Base-by-base conservation (phyloP, 805 yeast species). In the Teunomyces barrocoloradensis region DNA sequence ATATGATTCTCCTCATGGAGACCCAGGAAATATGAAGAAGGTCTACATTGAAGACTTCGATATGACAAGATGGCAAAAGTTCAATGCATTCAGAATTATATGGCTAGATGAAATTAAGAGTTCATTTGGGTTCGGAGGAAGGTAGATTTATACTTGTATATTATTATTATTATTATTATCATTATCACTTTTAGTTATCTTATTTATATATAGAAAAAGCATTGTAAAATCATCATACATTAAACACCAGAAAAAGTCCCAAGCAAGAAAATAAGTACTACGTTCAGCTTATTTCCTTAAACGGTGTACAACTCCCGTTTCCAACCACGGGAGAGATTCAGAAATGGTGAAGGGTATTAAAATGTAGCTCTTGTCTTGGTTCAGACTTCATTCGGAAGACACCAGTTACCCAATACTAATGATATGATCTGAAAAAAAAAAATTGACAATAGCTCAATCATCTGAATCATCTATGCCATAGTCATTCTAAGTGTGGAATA, bases 251-350 rank as follows among this genome's bases (percentile, higher is more conserved):
- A 76, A 53, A 82, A 84, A 15, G 87, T 78, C 21, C 89, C 89
- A 61, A 80, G 87, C 59, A 79, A 79, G 77, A 89, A 32, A 90
- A 85, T 85, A 57, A 88, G 92, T 36, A 87, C 79, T 49, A 89
- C 82, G 37, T 78, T 68, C 37, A 78, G 77, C 18, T 73, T 66
- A 61, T 85, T 85, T 47, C 80, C 74, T 63, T 80, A 83, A 60
- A 91, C 82, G 43, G 75, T 66, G 61, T 87, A 88, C 5, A 86
- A 21, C 72, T 33, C 13, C 53, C 53, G 12, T 58, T 58, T 13
- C 34, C 27, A 10, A 34, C 10, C 23, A 32, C 34, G 12, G 6
- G 33, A n/a, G 13, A n/a, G 33, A n/a, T 32, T 32, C 34, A 32
- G 34, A 77, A 18, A 90, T 78, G 20, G 89, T 85, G 18, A 9